Evolutionary conservation across 2,329 filamentous ascomycete genomes (phyloP).

Genomic region (Teratosphaeria epicoccoides): DNA sequence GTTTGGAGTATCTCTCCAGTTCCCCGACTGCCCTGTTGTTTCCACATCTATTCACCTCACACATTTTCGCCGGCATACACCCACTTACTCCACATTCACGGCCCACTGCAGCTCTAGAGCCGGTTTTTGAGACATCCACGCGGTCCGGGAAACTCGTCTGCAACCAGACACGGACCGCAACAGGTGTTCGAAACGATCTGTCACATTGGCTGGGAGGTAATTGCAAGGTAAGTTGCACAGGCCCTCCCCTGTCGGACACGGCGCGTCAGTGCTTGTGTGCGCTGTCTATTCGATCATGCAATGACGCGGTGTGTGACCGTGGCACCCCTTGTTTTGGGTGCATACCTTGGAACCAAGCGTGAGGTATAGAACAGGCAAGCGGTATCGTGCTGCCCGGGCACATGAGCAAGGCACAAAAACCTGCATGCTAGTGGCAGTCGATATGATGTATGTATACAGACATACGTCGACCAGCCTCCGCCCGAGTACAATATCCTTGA

Average conservation of each 20-base stretch:
- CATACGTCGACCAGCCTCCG: not conserved
- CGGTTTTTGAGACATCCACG: not conserved
- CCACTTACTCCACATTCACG: not conserved
- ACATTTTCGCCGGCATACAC: not conserved
- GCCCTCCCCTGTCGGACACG: slow-evolving; percentile 1
- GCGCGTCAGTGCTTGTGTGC: not conserved
- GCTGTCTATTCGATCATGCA: not conserved
- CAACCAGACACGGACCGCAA: not conserved
- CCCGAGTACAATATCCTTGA: not conserved
- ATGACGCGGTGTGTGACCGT: slow-evolving; percentile 7
- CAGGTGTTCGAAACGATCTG: not conserved
- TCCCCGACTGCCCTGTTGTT: not conserved
- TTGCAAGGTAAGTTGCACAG: slow-evolving; percentile 2
- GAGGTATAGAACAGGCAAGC: not conserved
- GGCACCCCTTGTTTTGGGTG: not conserved
- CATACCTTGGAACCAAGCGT: slow-evolving; percentile 1
- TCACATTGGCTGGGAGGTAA: not conserved
- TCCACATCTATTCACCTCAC: not conserved
- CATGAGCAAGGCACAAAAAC: not conserved
- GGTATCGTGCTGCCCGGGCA: not conserved
- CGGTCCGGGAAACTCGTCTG: not conserved
- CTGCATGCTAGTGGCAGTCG: not conserved
- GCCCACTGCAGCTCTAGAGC: not conserved
- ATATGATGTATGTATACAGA: not conserved
- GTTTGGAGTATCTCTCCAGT: not conserved